Conservation (phyloP, 2,329 filamentous ascomycete species). For the Aureobasidium vineae region DNA sequence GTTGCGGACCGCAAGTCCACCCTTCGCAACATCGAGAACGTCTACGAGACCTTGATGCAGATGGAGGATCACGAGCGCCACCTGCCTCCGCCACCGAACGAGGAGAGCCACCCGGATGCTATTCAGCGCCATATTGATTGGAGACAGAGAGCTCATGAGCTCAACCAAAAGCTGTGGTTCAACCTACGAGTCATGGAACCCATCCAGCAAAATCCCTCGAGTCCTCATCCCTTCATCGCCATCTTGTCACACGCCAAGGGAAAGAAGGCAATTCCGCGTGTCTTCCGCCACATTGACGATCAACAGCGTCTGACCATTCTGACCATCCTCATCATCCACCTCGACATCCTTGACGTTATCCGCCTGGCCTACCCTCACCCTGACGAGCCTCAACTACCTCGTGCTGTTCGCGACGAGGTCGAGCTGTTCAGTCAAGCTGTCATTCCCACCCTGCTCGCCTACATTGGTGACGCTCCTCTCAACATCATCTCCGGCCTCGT, state of each 20-base stretch:
- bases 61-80: constrained; percentile 90
- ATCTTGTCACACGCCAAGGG: constrained; percentile 94
- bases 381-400: constrained; percentile 70
- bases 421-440: constrained; percentile 86
- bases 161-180: constrained; percentile 80
- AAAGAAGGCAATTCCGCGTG: constrained; percentile 90
- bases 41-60: constrained; percentile 85
- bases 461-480: constrained; percentile 86
- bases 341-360: constrained; percentile 89
- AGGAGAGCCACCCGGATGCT: constrained; percentile 64
- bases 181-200: constrained; percentile 91
- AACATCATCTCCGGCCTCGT: constrained; percentile 89
- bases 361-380: constrained; percentile 69
- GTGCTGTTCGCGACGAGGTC: constrained; percentile 81
- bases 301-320: constrained; percentile 93
- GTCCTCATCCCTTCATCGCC: constrained; percentile 87
- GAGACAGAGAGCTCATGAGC: constrained; percentile 65
- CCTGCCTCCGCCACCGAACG: constrained; percentile 66
- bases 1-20: constrained; percentile 78
- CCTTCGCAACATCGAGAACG: constrained; percentile 79
- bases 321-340: constrained; percentile 91
- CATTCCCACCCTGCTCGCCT: constrained; percentile 84
- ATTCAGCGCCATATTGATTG: constrained; percentile 76
- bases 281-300: constrained; percentile 89
- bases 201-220: constrained; percentile 63